Conservation (phyloP, 108 stramenopile species). For the Fistulifera pelliculosa region DNA sequence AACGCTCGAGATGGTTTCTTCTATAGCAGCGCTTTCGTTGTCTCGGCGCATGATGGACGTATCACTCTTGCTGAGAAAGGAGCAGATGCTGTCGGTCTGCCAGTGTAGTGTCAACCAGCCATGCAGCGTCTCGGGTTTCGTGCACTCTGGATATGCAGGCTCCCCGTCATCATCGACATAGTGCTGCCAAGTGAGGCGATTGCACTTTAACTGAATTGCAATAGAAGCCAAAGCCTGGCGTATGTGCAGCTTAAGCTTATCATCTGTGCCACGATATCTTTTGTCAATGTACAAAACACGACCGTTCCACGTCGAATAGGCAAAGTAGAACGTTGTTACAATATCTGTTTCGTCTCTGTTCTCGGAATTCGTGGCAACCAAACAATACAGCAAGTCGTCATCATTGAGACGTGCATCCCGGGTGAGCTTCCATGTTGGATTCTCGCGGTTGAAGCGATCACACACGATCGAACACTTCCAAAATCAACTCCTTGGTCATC, state of each 20-base stretch:
- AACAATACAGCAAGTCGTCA: not conserved
- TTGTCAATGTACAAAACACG: conserved; percentile 19
- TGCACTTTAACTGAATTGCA: conserved; percentile 1
- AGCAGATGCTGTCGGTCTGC: not conserved
- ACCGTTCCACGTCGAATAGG: conserved; percentile 36
- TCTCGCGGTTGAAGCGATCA: too few relatives aligned
- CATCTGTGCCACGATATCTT: conserved; percentile 9
- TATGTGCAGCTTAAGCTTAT: not conserved
- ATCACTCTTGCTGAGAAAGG: not conserved
- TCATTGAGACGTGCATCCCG: too few relatives aligned
- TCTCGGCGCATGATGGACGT: not conserved
- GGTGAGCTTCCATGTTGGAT: too few relatives aligned
- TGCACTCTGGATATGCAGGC: not conserved
- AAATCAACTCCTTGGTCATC: too few relatives aligned
- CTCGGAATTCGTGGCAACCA: not conserved
- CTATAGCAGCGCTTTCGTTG: not conserved
- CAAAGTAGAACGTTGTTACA: conserved; percentile 23
- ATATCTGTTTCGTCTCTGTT: not conserved
- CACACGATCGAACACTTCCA: too few relatives aligned
- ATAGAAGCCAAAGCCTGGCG: conserved; percentile 1
- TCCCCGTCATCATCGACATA: not conserved
- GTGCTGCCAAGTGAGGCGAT: conserved; percentile 5
- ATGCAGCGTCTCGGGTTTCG: conserved; percentile 4
- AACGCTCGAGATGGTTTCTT: not conserved
- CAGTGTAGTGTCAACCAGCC: conserved; percentile 14